Base-by-base conservation (phyloP, 2,329 filamentous ascomycete species). In the Hypoxylon sp. region DNA sequence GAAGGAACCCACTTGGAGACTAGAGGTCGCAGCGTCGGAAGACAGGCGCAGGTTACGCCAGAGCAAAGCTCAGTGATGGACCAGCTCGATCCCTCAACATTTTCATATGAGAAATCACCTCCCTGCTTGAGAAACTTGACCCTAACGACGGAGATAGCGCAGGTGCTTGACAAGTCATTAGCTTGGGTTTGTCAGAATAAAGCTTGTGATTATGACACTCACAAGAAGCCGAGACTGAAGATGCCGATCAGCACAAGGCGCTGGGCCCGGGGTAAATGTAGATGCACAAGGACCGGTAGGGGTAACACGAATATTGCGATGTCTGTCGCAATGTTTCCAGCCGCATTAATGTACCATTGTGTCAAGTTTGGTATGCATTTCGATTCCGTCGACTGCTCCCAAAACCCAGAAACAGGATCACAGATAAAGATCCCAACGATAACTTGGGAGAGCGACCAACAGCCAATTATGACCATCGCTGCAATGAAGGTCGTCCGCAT, bases 211-310 rank as follows among this genome's bases (percentile, higher is more conserved):
- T 1, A n/a, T 11, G 19, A 7, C 5, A 77, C 79, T 71, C 58
- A 80, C 79, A 81, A 81, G 62, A 81, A 80, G 13, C 80, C 79
- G 2, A 81, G 71, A 53, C 77, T 76, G 57, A 81, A 82, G 48
- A 82, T 78, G 5, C 74, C 77, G 1, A 80, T 72, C 5, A 81
- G 72, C 2, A 76, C 70, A 5, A 79, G 58, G 41, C 76, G 76
- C 51, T 81, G 79, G 4, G 71, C 70, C 28, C 68, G 75, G 0
- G 76, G 77, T 19, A 80, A 74, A n/a, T 80, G 77, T 19, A 80
- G 65, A 19, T 73, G 73, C 7, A 65, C 68, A 11, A 82, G 64
- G 1, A 79, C 73, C 0, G 80, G 80, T 2, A 82, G 68, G 1
- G 80, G 80, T 13, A 81, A 55, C 0, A 78, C 43, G 49, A 82